Evolutionary conservation across 208 protist species (phyloP), one percentile per base, ranked within the genome.

Genomic region (Leishmania braziliensis): DNA sequence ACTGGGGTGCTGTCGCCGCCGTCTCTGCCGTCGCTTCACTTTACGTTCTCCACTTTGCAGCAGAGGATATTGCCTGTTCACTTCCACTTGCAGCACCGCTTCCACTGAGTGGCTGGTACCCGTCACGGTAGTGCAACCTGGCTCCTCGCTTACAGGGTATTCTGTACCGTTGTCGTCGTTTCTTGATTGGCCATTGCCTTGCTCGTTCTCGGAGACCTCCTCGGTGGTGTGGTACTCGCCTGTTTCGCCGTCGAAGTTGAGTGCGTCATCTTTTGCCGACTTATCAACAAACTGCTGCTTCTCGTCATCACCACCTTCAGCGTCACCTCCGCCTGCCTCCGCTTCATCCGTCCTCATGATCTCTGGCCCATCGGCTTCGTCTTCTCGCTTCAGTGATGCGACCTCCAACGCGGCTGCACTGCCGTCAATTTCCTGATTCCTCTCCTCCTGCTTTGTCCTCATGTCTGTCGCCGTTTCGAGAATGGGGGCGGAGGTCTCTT

Each of bases 321-420:
- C 65, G 6, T 50, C 18, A 43, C n/a, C 36, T 20, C 1, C 18
- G 36, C 18, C 36, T 48, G 12, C 65, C 16, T 33, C 43, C 3
- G 18, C 69, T 56, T 82, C 83, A 43, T 91, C 69, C 51, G 83
- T 66, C 60, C 82, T 75, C 48, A 69, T 75, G 23, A 26, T 70
- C 36, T 74, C 50, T 10, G 18, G 43, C 5, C 66, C 16, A 58
- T 48, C 33, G n/a, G 23, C 54, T 62, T 66, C 54, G 33, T 77
- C 72, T 46, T 54, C 68, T 23, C 9, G 29, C 46, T 50, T 53
- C 53, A 48, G 29, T 50, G 20, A 65, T 51, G 10, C 18, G 33
- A 23, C 2, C 56, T 33, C 36, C 12, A 18, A 51, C 18, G 29
- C 12, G 62, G 33, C 50, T 46, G 12, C 46, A 1, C 16, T 36